Base-by-base conservation (phyloP, 345 rosid species). In the Eutrema japonicum region DNA sequence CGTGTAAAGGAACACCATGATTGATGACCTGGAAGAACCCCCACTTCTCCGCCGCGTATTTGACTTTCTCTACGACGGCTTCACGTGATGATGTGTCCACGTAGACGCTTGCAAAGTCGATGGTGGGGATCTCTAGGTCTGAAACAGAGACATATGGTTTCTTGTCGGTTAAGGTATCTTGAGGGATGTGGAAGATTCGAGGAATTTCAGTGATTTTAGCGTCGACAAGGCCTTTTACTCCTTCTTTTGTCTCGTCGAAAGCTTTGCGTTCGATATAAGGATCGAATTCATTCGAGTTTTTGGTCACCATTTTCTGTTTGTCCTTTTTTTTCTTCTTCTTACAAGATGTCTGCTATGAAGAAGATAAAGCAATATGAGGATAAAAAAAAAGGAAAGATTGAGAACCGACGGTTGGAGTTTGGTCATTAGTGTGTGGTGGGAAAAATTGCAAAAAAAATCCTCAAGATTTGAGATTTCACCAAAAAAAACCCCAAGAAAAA, bases 11-110 rank as follows among this genome's bases (percentile, higher is more conserved):
- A 30, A 84, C 51, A 52, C 84, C 87, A 48, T 84, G 86, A 51
- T 84, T 81, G 14, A 78, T 71, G 64, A 83, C 85, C 42, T 85
- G 88, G 54, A 85, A 84, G 69, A 86, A 84, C 1, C 83, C 80
- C 76, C 79, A 75, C 1, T 63, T 69, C 71, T 68, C 74, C 0
- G 67, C 69, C 0, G 80, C 85, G n/a, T 41, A 18, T 52, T n/a
- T 60, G 38, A 84, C 76, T 42, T 57, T 49, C 5, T 78, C 69
- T 1, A 79, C 77, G 12, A 82, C 64, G 7, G 64, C 51, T 26
- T 72, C 56, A 6, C 74, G 74, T 12, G 52, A 37, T 0, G 64
- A 7, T 29, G 41, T 12, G 32, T 58, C 62, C 6, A 45, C 50
- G 14, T 64, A 22, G 14, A 70, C 66, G 16, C 71, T 81, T 62